A percentile compares a stretch with the other conserved stretches of the same genome.
Conservation (phyloP, 108 stramenopile genomes). For the Epipyxis sp. region DNA sequence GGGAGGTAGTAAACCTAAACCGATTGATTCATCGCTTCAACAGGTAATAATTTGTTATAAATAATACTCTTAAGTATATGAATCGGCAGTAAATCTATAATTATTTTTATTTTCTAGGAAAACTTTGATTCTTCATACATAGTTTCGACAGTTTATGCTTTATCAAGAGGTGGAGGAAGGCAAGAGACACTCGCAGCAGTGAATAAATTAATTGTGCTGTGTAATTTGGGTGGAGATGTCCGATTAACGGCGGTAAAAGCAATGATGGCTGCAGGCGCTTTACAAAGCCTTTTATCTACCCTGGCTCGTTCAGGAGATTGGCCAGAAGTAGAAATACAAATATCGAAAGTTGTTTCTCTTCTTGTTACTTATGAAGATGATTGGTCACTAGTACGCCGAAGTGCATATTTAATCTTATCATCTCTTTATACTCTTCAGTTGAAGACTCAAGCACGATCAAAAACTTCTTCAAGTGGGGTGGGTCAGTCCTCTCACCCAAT, state of each 20-base stretch:
- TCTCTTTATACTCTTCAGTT: neutral
- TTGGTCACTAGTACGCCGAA: neutral
- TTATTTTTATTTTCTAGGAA: neutral
- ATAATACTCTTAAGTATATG: neutral
- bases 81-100: neutral
- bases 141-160: neutral
- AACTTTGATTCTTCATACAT: neutral
- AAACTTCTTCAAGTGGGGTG: no score
- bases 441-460: neutral
- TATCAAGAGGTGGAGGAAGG: neutral
- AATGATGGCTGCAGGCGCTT: neutral
- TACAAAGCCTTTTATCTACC: neutral
- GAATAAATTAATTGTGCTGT: neutral
- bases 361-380: conserved; percentile 10
- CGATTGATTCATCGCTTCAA: neutral
- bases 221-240: neutral
- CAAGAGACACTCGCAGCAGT: neutral
- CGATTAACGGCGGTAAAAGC: neutral
- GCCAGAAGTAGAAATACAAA: neutral
- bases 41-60: neutral
- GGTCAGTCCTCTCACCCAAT: no score
- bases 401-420: neutral
- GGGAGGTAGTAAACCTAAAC: neutral
- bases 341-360: neutral
- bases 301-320: neutral